Evolutionary conservation across 192 early-diverging fungal species (phyloP).

Genomic region (Martensiomyces pterosporus): DNA sequence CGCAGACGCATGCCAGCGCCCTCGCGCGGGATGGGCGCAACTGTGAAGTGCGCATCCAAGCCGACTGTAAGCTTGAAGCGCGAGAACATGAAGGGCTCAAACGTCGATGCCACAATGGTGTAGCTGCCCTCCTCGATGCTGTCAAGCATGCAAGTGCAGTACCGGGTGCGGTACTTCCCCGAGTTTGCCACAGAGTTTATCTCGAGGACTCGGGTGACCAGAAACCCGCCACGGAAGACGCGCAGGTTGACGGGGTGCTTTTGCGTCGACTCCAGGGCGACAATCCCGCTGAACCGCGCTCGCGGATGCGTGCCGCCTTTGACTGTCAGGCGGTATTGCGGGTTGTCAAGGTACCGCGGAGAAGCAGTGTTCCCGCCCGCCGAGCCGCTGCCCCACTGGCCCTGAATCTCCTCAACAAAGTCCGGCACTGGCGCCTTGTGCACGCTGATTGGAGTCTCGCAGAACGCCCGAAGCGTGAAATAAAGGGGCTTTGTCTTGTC

Average conservation of each 20-base stretch:
- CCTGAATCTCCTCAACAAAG: constrained; percentile 48
- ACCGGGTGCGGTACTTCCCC: constrained; percentile 71
- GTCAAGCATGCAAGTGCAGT: constrained; percentile 67
- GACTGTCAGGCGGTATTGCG: constrained; percentile 69
- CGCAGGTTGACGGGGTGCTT: constrained; percentile 63
- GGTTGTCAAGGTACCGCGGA: constrained; percentile 71
- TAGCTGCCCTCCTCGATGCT: constrained; percentile 63
- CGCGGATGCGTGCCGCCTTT: constrained; percentile 10
- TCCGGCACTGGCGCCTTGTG: constrained; percentile 50
- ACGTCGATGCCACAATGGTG: constrained; percentile 76
- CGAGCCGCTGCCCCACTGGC: constrained; percentile 68
- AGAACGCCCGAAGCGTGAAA: constrained; percentile 72
- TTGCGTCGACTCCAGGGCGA: constrained; percentile 68
- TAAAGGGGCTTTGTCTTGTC: constrained; percentile 65
- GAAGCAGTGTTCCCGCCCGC: constrained; percentile 73
- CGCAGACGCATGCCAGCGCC: constrained; percentile 67
- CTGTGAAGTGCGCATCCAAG: constrained; percentile 48
- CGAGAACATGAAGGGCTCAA: constrained; percentile 65
- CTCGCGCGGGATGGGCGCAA: constrained; percentile 64
- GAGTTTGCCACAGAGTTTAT: constrained; percentile 65
- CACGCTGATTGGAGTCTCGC: constrained; percentile 60
- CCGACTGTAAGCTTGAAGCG: constrained; percentile 64
- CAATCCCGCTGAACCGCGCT: constrained; percentile 20
- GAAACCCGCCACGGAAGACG: constrained; percentile 66
- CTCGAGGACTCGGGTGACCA: constrained; percentile 59